These are phyloP conservation scores for Tylopilus plumbeoviolaceoides DNA, from an alignment of 768 basidiomycete genomes.

Conservation along the genomic window DNA sequence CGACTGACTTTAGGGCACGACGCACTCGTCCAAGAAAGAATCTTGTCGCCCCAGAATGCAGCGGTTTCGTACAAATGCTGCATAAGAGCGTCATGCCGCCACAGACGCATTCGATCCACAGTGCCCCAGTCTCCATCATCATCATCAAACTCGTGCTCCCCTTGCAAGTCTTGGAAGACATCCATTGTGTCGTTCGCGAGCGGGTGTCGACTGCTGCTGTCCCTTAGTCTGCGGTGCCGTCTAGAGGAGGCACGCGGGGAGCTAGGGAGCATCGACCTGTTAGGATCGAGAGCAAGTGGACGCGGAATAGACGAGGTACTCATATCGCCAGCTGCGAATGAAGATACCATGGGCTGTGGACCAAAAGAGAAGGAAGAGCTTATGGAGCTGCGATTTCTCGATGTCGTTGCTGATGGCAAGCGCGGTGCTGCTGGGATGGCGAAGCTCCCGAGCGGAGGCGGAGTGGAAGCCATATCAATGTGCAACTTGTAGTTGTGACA, in stretches of 20 bases:
- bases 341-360: conserved; percentile 70
- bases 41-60: conserved; percentile 98
- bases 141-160: conserved; percentile 58
- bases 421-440: conserved; percentile 45
- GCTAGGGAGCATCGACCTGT: conserved; percentile 68
- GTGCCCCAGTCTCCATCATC: conserved; percentile 69
- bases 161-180: conserved; percentile 66
- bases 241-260: conserved; percentile 73
- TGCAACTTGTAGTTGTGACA: not conserved
- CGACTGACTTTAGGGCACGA: conserved; percentile 22
- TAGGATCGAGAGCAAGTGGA: conserved; percentile 70
- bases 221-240: conserved; percentile 50
- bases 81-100: conserved; percentile 97
- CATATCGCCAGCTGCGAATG: conserved; percentile 61
- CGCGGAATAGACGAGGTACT: conserved; percentile 54
- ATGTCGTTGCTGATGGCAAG: conserved; percentile 50
- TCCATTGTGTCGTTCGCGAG: conserved; percentile 74
- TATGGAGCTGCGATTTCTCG: conserved; percentile 62
- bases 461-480: conserved; percentile 39
- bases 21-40: conserved; percentile 92
- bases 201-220: conserved; percentile 57
- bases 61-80: conserved; percentile 98
- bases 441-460: conserved; percentile 44
- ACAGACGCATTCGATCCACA: conserved; percentile 93
- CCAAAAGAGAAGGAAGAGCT: conserved; percentile 83